Evolutionary conservation across 2,329 filamentous ascomycete genomes (phyloP), one percentile per base, ranked within the genome.

Genomic region (Sarocladium oryzae): DNA sequence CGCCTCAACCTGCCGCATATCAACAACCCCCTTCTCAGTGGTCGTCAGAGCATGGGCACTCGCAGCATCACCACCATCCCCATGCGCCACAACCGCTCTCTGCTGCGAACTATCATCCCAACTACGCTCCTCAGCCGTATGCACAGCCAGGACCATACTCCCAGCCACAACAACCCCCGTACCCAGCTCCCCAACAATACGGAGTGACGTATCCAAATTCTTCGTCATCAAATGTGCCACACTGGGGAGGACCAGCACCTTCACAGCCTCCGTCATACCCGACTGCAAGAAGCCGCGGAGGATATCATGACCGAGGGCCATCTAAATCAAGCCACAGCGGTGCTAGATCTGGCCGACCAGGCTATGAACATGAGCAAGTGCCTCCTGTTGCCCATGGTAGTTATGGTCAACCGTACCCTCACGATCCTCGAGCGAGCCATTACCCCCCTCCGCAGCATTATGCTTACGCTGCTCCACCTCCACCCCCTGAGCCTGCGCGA

Each of bases 61-160:
- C 56, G 26, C 63, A 68, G 51, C 52, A 62, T 7, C 64, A 67
- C 28, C 69, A 69, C 50, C 68, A 70, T 55, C 63, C 71, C 30
- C 77, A 78, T 58, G 65, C 69, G 38, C 70, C 72, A 36, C 61
- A 70, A 51, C 74, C 76, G 24, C 65, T 82, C 30, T 71, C 77
- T 48, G 66, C 75, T 28, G 69, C 74, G 54, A 78, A 77, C 58
- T 82, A 82, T 58, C 79, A 81, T 56, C 77, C 77, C 30, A 80
- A 78, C 63, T 83, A 81, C 60, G 73, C 78, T 35, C 74, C 75
- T 36, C 81, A 82, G 57, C 63, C 70, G 8, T 83, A 81, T 26
- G 28, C 40, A 8, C 50, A 51, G 24, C 5, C 24, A 4, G 21
- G 10, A 3, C 50, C 24, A 18, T 38, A 41, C n/a, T 13, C 50